Conservation (phyloP, 345 rosid genomes). For the Rhizophora apiculata region DNA sequence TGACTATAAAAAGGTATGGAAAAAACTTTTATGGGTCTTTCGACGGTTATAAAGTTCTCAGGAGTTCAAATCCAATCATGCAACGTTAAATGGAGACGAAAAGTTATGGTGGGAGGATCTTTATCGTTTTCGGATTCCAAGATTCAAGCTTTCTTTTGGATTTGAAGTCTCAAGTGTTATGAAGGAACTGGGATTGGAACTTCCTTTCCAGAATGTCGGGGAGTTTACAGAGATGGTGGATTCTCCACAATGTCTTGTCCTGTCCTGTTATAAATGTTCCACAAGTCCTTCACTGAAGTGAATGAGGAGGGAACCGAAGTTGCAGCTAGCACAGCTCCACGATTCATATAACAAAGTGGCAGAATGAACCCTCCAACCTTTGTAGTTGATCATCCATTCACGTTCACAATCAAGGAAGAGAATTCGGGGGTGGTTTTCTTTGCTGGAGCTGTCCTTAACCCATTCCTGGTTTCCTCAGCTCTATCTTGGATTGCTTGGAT, state of each 20-base stretch:
- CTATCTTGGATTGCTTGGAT: too few species aligned
- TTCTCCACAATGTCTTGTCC: background rate
- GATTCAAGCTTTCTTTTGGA: constrained; percentile 27
- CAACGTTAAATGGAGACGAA: constrained; percentile 13
- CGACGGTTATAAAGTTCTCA: constrained; percentile 23
- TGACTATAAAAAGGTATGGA: constrained; percentile 15
- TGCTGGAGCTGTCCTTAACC: constrained; percentile 29
- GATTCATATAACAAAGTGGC: background rate
- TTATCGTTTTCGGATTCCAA: constrained; percentile 27
- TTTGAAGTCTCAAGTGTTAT: constrained; percentile 25
- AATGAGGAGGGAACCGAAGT: constrained; percentile 42
- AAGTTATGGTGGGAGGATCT: background rate
- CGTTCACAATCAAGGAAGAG: constrained; percentile 28
- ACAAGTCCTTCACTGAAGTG: constrained; percentile 35
- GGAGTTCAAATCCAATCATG: constrained; percentile 14
- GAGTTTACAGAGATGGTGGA: constrained; percentile 29
- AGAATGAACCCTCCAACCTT: constrained; percentile 13
- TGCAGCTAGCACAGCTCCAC: constrained; percentile 15
- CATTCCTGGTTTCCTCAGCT: constrained; percentile 13
- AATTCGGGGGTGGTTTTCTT: constrained; percentile 17
- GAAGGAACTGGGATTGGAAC: constrained; percentile 21
- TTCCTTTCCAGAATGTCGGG: constrained; percentile 17
- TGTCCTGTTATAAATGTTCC: constrained; percentile 23
- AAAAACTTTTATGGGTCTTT: constrained; percentile 14
- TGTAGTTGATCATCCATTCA: constrained; percentile 33